Evolutionary conservation across 1,139 yeast genomes (phyloP), one percentile per base, ranked within the genome.

Genomic region (Blastobotrys ciferrii): DNA sequence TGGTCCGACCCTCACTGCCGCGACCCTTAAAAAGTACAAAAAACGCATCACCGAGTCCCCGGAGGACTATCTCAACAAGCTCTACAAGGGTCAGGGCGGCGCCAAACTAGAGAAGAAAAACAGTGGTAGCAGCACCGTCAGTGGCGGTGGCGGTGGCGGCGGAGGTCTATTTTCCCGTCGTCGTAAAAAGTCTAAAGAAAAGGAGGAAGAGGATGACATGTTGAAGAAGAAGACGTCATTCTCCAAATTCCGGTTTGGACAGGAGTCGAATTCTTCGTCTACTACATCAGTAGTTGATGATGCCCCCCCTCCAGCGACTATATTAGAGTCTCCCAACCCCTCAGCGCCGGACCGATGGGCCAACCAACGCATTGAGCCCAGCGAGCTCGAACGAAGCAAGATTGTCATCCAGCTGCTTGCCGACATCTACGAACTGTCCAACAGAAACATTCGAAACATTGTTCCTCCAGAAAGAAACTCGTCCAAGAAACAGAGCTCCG

Each of bases 381-480:
- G 53, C 11, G 62, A 60, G 37, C 37, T 56, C 13, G 53, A 55
- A 32, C 54, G 54, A 40, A 48, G 63, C 15, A 53, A 49, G 30
- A 53, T 61, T 6, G 43, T 61, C 19, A 20, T 61, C 43, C 51
- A 56, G 37, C 47, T 61, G 30, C 53, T 61, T 17, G 53, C 54
- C 28, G 64, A 61, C 46, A 52, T 60, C 39, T 48, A 58, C 48
- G 63, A 61, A 36, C 46, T 60, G 15, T 45, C 56, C 20, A 53
- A 54, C 13, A 42, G 52, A 19, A 32, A 41, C 25, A 41, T 41
- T 20, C 40, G 40, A 4, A 19, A 18, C 40, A 36, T 19, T 17
- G 33, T 19, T 36, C 35, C 37, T 18, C 13, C 35, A 33, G 18
- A 13, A 17, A 11, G 35, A n/a, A n/a, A n/a, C n/a, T n/a, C n/a